A percentile compares a stretch with the other conserved stretches of the same genome.
Evolutionary conservation across 2,329 filamentous ascomycete genomes (phyloP).

Genomic region (Lasiodiplodia theobromae): DNA sequence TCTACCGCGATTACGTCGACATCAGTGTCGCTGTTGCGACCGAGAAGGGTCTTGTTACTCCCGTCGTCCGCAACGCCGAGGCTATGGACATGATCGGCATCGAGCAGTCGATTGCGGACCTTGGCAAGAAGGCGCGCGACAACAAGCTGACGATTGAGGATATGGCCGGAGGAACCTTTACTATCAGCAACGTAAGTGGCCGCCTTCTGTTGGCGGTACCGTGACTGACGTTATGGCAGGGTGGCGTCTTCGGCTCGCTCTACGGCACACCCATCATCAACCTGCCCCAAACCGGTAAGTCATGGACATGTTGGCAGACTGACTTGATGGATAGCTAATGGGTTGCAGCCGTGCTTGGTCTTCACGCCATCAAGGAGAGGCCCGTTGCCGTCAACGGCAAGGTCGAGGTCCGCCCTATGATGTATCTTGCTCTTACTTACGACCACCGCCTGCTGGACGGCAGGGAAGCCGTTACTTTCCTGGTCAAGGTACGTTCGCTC

Average conservation of each 20-base stretch:
- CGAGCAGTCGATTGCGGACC: conserved; percentile 87
- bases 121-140: conserved; percentile 97
- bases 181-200: conserved; percentile 80
- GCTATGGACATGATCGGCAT: conserved; percentile 86
- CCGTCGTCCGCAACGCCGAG: conserved; percentile 94
- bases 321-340: conserved; percentile 32
- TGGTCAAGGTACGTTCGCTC: conserved; percentile 72
- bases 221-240: conserved; percentile 44
- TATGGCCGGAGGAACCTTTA: conserved; percentile 98
- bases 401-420: conserved; percentile 96
- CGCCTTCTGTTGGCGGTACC: background rate
- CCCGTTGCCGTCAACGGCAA: conserved; percentile 91
- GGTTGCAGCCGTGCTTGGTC: conserved; percentile 74
- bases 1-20: conserved; percentile 98
- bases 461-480: conserved; percentile 92
- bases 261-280: conserved; percentile 99
- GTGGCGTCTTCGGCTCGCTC: conserved; percentile 94
- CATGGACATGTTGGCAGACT: background rate
- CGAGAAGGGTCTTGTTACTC: conserved; percentile 95
- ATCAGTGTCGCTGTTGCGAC: conserved; percentile 97
- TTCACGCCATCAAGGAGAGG: conserved; percentile 96
- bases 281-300: conserved; percentile 78
- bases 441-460: conserved; percentile 96
- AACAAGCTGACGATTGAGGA: conserved; percentile 98
- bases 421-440: conserved; percentile 98